A percentile compares a stretch with the other conserved stretches of the same genome.
These are phyloP conservation scores for Fraxinus dipetala DNA, from an alignment of 305 asterid genomes.

Conservation along the genomic window DNA sequence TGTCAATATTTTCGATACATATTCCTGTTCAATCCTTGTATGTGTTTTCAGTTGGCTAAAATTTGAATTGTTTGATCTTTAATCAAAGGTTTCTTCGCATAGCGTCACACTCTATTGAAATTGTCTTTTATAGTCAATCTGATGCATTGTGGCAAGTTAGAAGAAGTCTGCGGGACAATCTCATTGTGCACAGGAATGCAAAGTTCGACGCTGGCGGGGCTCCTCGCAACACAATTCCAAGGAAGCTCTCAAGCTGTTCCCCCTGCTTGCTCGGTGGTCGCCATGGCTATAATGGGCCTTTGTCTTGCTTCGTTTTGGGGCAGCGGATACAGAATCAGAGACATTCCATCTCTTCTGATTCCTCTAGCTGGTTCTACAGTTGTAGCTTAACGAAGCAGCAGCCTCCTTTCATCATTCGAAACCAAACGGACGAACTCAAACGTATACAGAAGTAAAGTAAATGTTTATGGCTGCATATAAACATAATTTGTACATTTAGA, in stretches of 20 bases:
- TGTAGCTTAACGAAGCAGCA: constrained; percentile 26
- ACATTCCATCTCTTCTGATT: constrained; percentile 35
- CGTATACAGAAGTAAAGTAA: constrained; percentile 22
- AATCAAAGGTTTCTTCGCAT: background rate
- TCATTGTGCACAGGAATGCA: constrained; percentile 96
- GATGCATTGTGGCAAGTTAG: constrained; percentile 45
- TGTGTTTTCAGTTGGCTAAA: too few relatives aligned
- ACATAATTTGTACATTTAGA: background rate
- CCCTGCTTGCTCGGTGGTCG: constrained; percentile 89
- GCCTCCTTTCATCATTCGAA: background rate
- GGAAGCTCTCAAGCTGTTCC: constrained; percentile 90
- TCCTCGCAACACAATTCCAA: constrained; percentile 81
- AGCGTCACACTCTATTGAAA: background rate
- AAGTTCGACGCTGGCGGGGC: constrained; percentile 89
- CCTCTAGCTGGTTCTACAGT: constrained; percentile 42
- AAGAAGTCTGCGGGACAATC: constrained; percentile 72
- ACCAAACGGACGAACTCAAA: constrained; percentile 13
- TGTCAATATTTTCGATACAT: too few relatives aligned
- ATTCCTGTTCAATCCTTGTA: too few relatives aligned
- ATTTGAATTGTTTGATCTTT: too few relatives aligned
- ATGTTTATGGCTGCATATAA: constrained; percentile 5
- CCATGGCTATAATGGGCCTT: constrained; percentile 98
- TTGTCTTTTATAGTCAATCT: background rate
- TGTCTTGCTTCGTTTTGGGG: constrained; percentile 98
- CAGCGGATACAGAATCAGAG: constrained; percentile 60